Evolutionary conservation across 2,329 filamentous ascomycete species (phyloP), one percentile per base, ranked within the genome.

Genomic region (Pleurostoma richardsiae): DNA sequence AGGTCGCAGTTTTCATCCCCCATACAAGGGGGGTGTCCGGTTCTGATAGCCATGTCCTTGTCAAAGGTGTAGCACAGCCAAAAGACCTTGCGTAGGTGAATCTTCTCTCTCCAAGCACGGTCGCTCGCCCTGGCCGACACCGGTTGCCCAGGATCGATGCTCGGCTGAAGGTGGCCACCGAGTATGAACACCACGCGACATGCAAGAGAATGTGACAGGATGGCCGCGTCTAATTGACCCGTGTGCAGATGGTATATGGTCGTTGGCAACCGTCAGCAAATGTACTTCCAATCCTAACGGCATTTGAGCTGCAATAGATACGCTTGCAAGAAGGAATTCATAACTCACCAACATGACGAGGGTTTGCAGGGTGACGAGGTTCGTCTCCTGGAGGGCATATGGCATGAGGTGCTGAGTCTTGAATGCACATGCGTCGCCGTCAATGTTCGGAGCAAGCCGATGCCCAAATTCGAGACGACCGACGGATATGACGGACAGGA

Each of bases 41-140:
- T 76, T 4, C 77, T 69, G 0, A 82, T 61, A 0, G 74, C 64
- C 10, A 80, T 65, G n/a, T 81, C 77, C 49, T 79, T 81, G 52
- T 82, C 78, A 7, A 78, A 59, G 2, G 65, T 65, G 47, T 79
- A 81, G 50, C 71, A 72, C 5, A 80, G 53, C 77, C 79, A 82
- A 53, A 82, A 82, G 0, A 80, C 46, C 30, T 61, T 55, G 3
- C 71, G 64, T 0, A 70, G 51, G 30, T 71, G 64, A 6, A 59
- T 56, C 38, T 58, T 54, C 40, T 59, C 54, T 2, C 63, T 62
- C 40, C 62, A 54, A 3, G 40, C 30, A 4, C 45, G 30, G 29
- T 55, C 46, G 26, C 6, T 43, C 31, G 10, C 28, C 42, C 1
- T 33, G 28, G 11, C 33, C 19, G 30, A 19, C 36, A 29, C 19